Evolutionary conservation across 768 basidiomycete genomes (phyloP), one percentile per base, ranked within the genome.

Genomic region (Boletus vinaceobasis): DNA sequence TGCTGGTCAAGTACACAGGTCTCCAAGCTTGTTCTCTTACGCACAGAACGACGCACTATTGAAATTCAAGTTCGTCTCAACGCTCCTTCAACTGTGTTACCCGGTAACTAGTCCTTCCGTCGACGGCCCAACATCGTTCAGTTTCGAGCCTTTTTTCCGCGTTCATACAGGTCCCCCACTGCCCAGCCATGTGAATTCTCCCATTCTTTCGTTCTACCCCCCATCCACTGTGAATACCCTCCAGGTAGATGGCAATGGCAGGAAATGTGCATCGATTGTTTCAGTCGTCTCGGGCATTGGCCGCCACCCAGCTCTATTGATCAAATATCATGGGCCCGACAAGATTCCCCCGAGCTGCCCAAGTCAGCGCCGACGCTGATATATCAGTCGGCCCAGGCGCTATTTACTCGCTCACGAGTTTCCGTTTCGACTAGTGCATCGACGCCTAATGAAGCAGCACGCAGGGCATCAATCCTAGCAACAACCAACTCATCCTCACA

Each of bases 141-240:
- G 86, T 71, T 79, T 90, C 58, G 85, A 80, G 60, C 77, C 89
- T 1, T 90, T 90, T 71, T 78, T 86, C 31, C 88, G 89, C 62
- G 72, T 90, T 51, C 73, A 79, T 33, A 70, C 80, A 23, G 74
- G 75, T 27, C 75, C 77, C 74, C 79, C 35, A 55, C 68, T 10
- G 32, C 44, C 37, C 39, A 76, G 84, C 59, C 69, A 76, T 27
- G 77, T 85, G 13, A 81, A 79, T 49, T 87, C 86, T 0, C 87
- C 87, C 10, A 75, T 71, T 0, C 79, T 84, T 31, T 80, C 75
- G 33, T 75, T 74, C 60, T 75, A 72, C 43, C 78, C 74, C 11
- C 74, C 75, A 29, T 75, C 71, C 4, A 44, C 65, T 17, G 53
- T 64, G 36, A 70, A 73, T 38, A 67, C 64, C 7, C 63, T 71